Evolutionary conservation across 805 yeast genomes (phyloP), one percentile per base, ranked within the genome.

Genomic region (Starmerella davenportii): DNA sequence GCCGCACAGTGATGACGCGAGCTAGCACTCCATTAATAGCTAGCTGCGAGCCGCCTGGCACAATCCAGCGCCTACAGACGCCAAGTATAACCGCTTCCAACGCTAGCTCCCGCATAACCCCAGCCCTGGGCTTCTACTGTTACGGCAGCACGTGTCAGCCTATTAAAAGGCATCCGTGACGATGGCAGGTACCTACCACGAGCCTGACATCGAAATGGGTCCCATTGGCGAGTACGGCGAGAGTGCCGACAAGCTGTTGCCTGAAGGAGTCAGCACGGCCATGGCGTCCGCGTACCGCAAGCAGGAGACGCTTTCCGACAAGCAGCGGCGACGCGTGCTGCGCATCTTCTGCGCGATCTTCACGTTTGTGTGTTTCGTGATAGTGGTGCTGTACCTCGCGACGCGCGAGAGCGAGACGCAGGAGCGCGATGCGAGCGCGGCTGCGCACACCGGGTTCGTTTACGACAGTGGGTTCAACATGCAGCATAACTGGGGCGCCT

Each of bases 401-500:
- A 29, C 32, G 19, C 16, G 32, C 21, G 36, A 38, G 18, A 23
- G 44, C 28, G 27, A 37, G 5, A 21, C 32, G 16, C 27, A 32
- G 27, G 36, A 37, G 35, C 37, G 47, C 19, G 50, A 47, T 11
- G 51, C 52, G 13, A 42, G 49, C 32, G 48, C 49, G 4, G 61
- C 62, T 0, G 63, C 61, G 3, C 64, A 59, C 4, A 60, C 64
- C 2, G 63, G 64, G 16, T 43, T 48, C 9, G 45, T 45, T 3
- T 57, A 47, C 38, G 53, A 56, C 5, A 41, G 47, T 30, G 61
- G 60, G 24, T 60, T 60, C 48, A 52, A 59, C 46, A 58, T 59
- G 57, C 50, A 53, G 47, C 60, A 59, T 37, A 57, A 60, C 31
- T 60, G 64, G 64, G 64, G 64, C 25, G 43, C 62, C 13, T 49